A percentile compares a stretch with the other conserved stretches of the same genome.
Conservation (phyloP, 768 basidiomycete genomes). For the Mycena amicta region DNA sequence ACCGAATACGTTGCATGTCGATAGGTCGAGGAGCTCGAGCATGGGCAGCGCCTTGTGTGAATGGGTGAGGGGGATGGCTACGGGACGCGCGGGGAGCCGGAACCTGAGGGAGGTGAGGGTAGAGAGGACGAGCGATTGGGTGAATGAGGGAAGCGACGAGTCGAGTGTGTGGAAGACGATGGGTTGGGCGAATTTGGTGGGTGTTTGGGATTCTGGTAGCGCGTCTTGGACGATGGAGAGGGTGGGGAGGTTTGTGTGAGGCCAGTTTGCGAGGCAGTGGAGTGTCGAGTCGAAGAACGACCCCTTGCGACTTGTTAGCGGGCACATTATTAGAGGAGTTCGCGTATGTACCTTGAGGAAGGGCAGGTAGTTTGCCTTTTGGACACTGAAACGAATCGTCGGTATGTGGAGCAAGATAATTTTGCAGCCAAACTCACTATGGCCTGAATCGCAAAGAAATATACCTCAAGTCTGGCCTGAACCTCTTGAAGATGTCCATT, state of each 20-base stretch:
- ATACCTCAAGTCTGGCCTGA: constrained; percentile 47
- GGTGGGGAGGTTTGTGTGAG: constrained; percentile 39
- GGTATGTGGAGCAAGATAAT: constrained; percentile 3
- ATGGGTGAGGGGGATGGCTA: constrained; percentile 44
- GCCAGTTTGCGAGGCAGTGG: constrained; percentile 65
- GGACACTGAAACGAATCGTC: constrained; percentile 57
- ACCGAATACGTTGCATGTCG: constrained; percentile 62
- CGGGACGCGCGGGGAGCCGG: constrained; percentile 69
- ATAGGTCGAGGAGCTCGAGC: constrained; percentile 72
- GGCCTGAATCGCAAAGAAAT: constrained; percentile 79
- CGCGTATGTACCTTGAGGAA: constrained; percentile 63
- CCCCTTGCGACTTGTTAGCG: constrained; percentile 46
- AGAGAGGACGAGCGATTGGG: constrained; percentile 50
- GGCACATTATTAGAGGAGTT: not conserved
- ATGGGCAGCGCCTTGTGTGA: constrained; percentile 40
- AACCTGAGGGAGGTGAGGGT: constrained; percentile 62
- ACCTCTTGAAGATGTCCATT: constrained; percentile 59
- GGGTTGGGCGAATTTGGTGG: constrained; percentile 71
- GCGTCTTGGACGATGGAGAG: constrained; percentile 74
- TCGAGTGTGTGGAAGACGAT: constrained; percentile 82
- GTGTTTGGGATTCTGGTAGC: constrained; percentile 26
- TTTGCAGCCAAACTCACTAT: constrained; percentile 57
- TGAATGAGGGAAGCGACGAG: constrained; percentile 45
- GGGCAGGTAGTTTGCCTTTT: constrained; percentile 77
- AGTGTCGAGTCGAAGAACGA: constrained; percentile 83